Percentiles rank a stretch among this genome's conserved stretches.
Evolutionary conservation across 495 filamentous ascomycete species (phyloP).

Genomic region (Bathelium albidoporum): DNA sequence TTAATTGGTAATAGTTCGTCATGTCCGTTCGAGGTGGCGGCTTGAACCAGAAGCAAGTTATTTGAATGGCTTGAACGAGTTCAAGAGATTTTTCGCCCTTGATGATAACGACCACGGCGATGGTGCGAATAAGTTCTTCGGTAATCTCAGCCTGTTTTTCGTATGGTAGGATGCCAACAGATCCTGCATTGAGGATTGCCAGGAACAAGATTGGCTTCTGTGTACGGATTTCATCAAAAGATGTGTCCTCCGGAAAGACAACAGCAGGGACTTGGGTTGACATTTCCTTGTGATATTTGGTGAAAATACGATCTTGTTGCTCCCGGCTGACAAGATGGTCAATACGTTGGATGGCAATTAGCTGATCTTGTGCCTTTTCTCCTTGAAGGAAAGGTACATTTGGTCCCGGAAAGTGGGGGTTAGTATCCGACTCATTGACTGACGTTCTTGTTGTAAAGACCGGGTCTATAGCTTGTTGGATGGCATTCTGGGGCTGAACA

Average conservation of each 20-base stretch:
- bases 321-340: slow-evolving; percentile 52
- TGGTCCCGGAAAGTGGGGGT: background rate
- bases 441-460: background rate
- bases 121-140: slow-evolving; percentile 58
- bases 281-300: slow-evolving; percentile 59
- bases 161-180: slow-evolving; percentile 33
- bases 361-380: background rate
- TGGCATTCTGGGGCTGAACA: background rate
- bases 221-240: slow-evolving; percentile 54
- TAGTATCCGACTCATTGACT: background rate
- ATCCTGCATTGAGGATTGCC: slow-evolving; percentile 59
- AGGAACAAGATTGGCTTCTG: slow-evolving; percentile 73
- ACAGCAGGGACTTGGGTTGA: slow-evolving; percentile 65
- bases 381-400: background rate
- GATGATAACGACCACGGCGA: slow-evolving; percentile 65
- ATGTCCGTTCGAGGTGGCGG: slow-evolving; percentile 77
- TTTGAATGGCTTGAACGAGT: slow-evolving; percentile 67
- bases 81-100: slow-evolving; percentile 78
- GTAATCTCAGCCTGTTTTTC: slow-evolving; percentile 39
- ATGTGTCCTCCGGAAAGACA: slow-evolving; percentile 58
- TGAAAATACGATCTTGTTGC: slow-evolving; percentile 54
- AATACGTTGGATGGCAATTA: slow-evolving; percentile 29
- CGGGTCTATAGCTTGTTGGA: background rate
- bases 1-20: slow-evolving; percentile 82
- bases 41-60: slow-evolving; percentile 69